Conservation (phyloP, 495 filamentous ascomycete genomes). For the Podospora didyma region DNA sequence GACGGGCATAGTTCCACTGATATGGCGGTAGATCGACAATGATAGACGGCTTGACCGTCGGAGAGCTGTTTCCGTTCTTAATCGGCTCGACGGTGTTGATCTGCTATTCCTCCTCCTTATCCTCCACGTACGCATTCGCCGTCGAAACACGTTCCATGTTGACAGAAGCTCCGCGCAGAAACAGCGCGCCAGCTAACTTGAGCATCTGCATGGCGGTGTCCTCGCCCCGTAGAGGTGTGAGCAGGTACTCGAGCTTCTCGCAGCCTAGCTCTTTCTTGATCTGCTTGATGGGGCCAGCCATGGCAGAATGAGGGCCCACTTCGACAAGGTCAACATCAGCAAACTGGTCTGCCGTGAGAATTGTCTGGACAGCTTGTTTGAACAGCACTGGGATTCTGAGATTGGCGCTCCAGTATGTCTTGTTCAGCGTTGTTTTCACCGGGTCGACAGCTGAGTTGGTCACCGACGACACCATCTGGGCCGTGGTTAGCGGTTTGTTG, state of each 20-base stretch:
- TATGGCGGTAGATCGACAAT: slow-evolving; percentile 36
- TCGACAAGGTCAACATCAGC: slow-evolving; percentile 36
- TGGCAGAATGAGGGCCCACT: slow-evolving; percentile 46
- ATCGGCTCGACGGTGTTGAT: too few relatives aligned
- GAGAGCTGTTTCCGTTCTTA: too few relatives aligned
- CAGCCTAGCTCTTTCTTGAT: slow-evolving; percentile 19
- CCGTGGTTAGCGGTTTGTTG: not conserved
- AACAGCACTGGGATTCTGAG: slow-evolving; percentile 32
- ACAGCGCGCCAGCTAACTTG: slow-evolving; percentile 32
- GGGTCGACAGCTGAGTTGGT: not conserved
- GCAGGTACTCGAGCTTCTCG: slow-evolving; percentile 19
- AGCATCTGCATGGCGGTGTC: slow-evolving; percentile 22
- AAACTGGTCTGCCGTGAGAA: not conserved
- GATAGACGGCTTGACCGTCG: not conserved
- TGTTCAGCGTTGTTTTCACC: not conserved
- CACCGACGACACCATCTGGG: not conserved
- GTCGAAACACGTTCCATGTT: not conserved
- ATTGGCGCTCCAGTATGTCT: slow-evolving; percentile 6
- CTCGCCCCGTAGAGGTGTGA: slow-evolving; percentile 22
- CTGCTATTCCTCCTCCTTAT: not conserved
- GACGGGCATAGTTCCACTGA: slow-evolving; percentile 22
- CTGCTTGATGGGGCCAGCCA: slow-evolving; percentile 44
- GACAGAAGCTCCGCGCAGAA: slow-evolving; percentile 8
- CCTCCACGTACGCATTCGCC: not conserved
- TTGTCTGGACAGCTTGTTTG: slow-evolving; percentile 20